A percentile compares a stretch with the other conserved stretches of the same genome.
These are phyloP conservation scores for Sugiyamaella sp. DNA, from an alignment of 1,139 yeast species.

Conservation along the genomic window DNA sequence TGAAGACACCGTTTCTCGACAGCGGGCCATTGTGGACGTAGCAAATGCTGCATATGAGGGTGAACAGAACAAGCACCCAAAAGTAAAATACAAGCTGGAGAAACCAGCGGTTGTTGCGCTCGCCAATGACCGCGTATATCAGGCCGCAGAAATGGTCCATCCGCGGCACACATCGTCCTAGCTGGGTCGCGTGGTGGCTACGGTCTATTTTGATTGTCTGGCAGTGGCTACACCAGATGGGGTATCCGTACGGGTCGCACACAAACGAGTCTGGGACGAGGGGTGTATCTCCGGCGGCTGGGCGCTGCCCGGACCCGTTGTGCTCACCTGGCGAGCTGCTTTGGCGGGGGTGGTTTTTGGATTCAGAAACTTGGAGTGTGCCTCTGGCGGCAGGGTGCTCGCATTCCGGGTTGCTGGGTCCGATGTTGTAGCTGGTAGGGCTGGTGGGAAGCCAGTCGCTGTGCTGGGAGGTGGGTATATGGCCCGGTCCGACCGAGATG, in stretches of 20 bases:
- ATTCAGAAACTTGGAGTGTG: too few species aligned
- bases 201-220: conserved; percentile 85
- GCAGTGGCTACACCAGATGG: conserved; percentile 72
- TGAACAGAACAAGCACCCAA: conserved; percentile 48
- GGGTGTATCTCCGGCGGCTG: too few species aligned
- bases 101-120: conserved; percentile 71
- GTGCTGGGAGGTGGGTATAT: conserved; percentile 18
- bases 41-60: conserved; percentile 37
- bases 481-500: conserved; percentile 43
- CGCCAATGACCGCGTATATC: conserved; percentile 87
- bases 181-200: conserved; percentile 74
- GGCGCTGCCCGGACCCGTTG: too few species aligned
- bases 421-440: not conserved
- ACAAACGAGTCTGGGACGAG: conserved; percentile 39
- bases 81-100: conserved; percentile 67
- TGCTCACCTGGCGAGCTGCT: too few species aligned
- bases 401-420: not conserved
- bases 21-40: conserved; percentile 33
- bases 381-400: not conserved
- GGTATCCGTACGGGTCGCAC: conserved; percentile 50
- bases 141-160: conserved; percentile 90
- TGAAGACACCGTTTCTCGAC: conserved; percentile 24
- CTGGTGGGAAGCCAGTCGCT: not conserved
- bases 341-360: too few species aligned
- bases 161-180: conserved; percentile 65